Evolutionary conservation across 768 basidiomycete genomes (phyloP), one percentile per base, ranked within the genome.

Genomic region (Cyathus striatus): DNA sequence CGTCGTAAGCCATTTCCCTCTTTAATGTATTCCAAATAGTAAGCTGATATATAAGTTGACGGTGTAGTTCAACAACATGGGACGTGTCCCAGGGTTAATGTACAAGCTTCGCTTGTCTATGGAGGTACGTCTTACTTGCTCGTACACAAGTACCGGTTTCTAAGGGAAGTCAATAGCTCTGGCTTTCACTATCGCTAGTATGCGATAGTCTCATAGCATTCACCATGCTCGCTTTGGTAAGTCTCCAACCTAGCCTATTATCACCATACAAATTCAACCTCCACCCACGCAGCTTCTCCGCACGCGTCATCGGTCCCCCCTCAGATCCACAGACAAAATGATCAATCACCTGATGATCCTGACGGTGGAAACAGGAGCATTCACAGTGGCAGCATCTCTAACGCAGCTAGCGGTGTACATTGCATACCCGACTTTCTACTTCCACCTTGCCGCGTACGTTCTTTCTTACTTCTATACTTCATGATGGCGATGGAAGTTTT

Each of bases 341-440:
- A 33, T 49, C 30, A 49, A 49, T 23, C 45, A 35, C 24, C 41
- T 49, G 14, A 42, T 49, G 20, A 30, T 46, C 12, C 40, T 46
- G 20, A 35, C 48, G 10, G 46, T 49, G n/a, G 48, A 49, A 37
- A 49, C 48, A 35, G 48, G 48, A 6, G 35, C 48, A 6, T 30
- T 49, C 5, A 49, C 48, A 13, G 48, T 45, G n/a, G 12, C 43
- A 7, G 39, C 42, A 16, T 44, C 43, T 6, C 18, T 41, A 23
- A 20, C 46, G 20, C 44, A 49, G 10, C 40, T 49, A 7, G 27
- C 44, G 1, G 23, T 49, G 14, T 49, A 41, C 26, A 17, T 41
- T 14, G 22, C 26, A 23, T 41, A 22, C 40, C 40, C 40, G 5
- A 27, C 26, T 13, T 16, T 17, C 32, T 41, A 41, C 21, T 7